Evolutionary conservation across 805 yeast species (phyloP), one percentile per base, ranked within the genome.

Genomic region (Komagataella phaffii): DNA sequence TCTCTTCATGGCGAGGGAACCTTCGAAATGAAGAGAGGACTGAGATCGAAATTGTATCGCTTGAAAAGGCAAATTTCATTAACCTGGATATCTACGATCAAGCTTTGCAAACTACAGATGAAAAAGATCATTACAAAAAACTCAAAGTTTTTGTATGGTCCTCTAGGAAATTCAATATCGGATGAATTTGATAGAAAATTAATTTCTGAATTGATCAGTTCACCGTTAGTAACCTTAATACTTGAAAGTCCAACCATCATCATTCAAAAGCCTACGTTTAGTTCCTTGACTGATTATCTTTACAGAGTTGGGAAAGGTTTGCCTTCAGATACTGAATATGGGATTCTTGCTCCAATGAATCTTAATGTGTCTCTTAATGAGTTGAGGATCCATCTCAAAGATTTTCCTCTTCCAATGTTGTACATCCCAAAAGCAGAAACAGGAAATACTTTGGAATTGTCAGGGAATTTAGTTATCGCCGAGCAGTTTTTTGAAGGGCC

Each of bases 341-440:
- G 91, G 0, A 70, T 86, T 17, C 61, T 83, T 61, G 59, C 89
- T 2, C 97, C 97, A 0, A 58, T 81, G 51, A 69, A 69, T 62
- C 46, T 85, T 12, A 77, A 81, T 51, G 67, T 86, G 50, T 71
- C 67, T 14, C 69, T 86, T 44, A 66, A 69, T 3, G 95, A 88
- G 58, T 61, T 82, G 10, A 68, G 93, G 53, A 73, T 81, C 58
- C 91, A 86, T 61, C 58, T 90, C 54, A 70, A 93, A 51, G 98
- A 90, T 60, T 88, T 85, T 60, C 97, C 97, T 0, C 60, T 91
- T 14, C 97, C 98, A 0, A 66, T 90, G 49, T 63, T 87, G 7
- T 80, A 81, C 56, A 77, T 90, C 55, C 96, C 96, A 0, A 66
- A 59, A 23, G 49, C 48, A 2, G 51, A 51, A 14, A 53, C 59